phyloP scores from a whole-genome alignment of 2,329 filamentous ascomycete species.

The Didymella exigua region DNA sequence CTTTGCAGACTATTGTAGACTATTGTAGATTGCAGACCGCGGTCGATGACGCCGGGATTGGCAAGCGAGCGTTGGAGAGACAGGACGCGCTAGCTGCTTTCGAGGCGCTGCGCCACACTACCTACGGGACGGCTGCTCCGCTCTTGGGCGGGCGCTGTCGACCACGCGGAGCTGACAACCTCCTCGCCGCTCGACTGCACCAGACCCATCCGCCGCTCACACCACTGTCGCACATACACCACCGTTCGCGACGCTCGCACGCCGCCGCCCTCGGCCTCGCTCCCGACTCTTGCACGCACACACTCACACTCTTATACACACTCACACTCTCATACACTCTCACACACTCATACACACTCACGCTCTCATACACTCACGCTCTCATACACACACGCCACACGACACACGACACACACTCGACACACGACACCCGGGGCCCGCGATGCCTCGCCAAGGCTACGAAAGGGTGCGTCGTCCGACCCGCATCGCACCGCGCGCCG shows the following conservation, averaged over 20 bases:
- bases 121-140: no score
- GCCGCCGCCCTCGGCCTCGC: no score
- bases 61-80: no score
- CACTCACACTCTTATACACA: background rate
- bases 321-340: no score
- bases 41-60: background rate
- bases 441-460: slow-evolving; percentile 56
- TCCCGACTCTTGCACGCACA: no score
- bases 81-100: background rate
- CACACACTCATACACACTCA: background rate
- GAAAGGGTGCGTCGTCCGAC: slow-evolving; percentile 51
- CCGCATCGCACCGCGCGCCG: background rate
- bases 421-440: background rate
- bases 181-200: slow-evolving; percentile 1
- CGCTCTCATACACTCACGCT: background rate
- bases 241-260: no score
- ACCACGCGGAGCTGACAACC: slow-evolving; percentile 6
- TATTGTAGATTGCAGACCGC: background rate
- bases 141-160: background rate
- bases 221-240: no score
- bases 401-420: no score
- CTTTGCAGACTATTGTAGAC: no score
- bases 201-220: no score
- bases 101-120: no score
- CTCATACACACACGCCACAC: no score